Evolutionary conservation across 306 rosid genomes (phyloP), one percentile per base, ranked within the genome.

Genomic region (Pachyrhizus erosus): DNA sequence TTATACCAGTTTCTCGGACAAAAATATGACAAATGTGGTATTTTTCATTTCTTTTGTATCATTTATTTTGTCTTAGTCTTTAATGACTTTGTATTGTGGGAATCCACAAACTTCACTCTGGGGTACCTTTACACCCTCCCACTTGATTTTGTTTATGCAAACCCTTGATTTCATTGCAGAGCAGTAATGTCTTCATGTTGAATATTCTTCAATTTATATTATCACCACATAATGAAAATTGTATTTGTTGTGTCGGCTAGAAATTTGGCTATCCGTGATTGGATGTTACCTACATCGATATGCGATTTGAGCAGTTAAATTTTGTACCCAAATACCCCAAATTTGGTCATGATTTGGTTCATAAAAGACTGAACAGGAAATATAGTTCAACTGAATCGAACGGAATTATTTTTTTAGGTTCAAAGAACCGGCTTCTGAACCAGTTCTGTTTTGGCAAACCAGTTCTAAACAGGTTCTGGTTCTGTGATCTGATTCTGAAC

Each of bases 1-100:
- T 60, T 80, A n/a, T 60, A 67, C 49, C 68, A n/a, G 57, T 64
- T 70, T 70, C 46, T 15, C 8, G 46, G 10, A 37, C 7, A 39
- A 15, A 14, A 68, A 51, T 4, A 51, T 51, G 31, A 55, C 33
- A 61, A 14, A 48, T 77, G 62, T 13, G 20, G 8, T 23, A 31
- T 34, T 77, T 12, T 24, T 31, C 58, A 20, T 5, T 23, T 57
- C 45, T 14, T 15, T 29, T 43, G 43, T 74, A 17, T 61, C 40
- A 37, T 42, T 51, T 48, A 31, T 40, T 76, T 14, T 42, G 40
- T 45, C 23, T n/a, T 3, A 14, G 29, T 20, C 31, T 20, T 20
- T 8, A 55, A 8, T 52, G 60, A 52, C 24, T 20, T 55, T 8
- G 12, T 21, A 52, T 7, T 18, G 11, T 55, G 62, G 14, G 8